Percentiles rank a stretch among this genome's conserved stretches.
Evolutionary conservation across 2,329 filamentous ascomycete genomes (phyloP).

Genomic region (Microdochium trichocladiopsis): DNA sequence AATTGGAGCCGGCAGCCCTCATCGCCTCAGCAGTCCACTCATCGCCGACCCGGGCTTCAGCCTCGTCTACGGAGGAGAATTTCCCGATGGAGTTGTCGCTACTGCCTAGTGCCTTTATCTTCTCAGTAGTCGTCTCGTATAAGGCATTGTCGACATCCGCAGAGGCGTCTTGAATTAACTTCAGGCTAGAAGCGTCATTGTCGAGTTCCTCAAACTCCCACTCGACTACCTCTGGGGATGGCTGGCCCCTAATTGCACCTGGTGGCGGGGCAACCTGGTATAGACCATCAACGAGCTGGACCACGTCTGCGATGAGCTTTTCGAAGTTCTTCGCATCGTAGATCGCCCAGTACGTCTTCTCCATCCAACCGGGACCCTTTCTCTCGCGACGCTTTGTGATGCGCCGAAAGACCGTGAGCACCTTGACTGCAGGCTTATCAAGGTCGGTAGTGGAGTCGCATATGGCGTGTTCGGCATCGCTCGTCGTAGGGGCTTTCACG

Average conservation of each 20-base stretch:
- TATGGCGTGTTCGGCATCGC: not conserved
- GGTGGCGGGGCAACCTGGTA: too few relatives aligned
- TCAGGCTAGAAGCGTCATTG: too few relatives aligned
- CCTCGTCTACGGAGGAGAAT: too few relatives aligned
- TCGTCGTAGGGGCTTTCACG: not conserved
- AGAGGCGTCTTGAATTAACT: not conserved
- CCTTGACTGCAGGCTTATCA: not conserved
- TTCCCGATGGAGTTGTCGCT: too few relatives aligned
- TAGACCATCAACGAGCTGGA: not conserved
- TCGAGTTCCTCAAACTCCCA: too few relatives aligned
- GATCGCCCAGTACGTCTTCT: not conserved
- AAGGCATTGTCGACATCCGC: not conserved
- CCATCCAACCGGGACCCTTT: not conserved
- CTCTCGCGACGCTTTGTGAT: not conserved
- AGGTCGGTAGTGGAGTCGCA: not conserved
- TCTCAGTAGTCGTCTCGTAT: not conserved
- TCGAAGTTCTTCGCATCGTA: not conserved
- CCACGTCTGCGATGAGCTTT: not conserved
- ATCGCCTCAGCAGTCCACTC: not conserved
- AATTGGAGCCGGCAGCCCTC: not conserved
- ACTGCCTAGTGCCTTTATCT: too few relatives aligned
- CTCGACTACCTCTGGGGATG: too few relatives aligned
- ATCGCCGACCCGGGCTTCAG: too few relatives aligned
- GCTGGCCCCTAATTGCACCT: too few relatives aligned
- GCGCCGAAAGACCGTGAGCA: not conserved